Percentiles rank a stretch among this genome's conserved stretches.
These are phyloP conservation scores for Schrenkiella parvula DNA, from an alignment of 345 rosid genomes.

Conservation along the genomic window DNA sequence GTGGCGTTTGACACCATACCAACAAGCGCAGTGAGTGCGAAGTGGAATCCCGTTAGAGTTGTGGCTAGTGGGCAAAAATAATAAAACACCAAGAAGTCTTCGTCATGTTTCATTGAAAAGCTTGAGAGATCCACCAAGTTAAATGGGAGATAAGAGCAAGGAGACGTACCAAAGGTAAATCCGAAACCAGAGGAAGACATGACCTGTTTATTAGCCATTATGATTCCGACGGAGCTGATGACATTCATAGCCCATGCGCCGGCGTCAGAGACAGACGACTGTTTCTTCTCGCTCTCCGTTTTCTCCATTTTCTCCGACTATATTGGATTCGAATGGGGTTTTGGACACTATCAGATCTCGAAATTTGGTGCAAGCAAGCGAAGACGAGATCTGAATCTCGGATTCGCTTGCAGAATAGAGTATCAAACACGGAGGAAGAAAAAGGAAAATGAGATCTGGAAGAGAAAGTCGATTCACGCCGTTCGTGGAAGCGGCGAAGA, in stretches of 20 bases:
- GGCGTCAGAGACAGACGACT: constrained; percentile 68
- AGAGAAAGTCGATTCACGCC: neutral
- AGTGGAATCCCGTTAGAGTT: constrained; percentile 90
- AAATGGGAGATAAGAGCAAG: neutral
- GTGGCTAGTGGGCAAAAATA: constrained; percentile 51
- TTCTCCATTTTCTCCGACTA: constrained; percentile 13
- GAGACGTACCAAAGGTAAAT: constrained; percentile 67
- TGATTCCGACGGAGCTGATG: constrained; percentile 87
- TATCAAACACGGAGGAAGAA: neutral
- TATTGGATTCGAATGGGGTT: too few species aligned
- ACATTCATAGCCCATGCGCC: constrained; percentile 98
- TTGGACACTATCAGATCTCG: constrained; percentile 18
- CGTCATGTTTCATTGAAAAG: neutral
- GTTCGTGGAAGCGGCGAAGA: constrained; percentile 11
- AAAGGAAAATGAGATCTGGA: constrained; percentile 9
- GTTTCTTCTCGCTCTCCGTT: constrained; percentile 59
- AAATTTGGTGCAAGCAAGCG: constrained; percentile 24
- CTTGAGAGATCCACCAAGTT: neutral
- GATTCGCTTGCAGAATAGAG: constrained; percentile 6
- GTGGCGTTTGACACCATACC: constrained; percentile 88
- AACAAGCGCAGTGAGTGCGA: constrained; percentile 74
- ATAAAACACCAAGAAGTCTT: neutral
- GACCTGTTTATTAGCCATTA: constrained; percentile 97
- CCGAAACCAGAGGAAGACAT: constrained; percentile 77
- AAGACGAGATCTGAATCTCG: constrained; percentile 29